Conservation (phyloP, 75 land plant genomes). For the Selaginella tamariscina region DNA sequence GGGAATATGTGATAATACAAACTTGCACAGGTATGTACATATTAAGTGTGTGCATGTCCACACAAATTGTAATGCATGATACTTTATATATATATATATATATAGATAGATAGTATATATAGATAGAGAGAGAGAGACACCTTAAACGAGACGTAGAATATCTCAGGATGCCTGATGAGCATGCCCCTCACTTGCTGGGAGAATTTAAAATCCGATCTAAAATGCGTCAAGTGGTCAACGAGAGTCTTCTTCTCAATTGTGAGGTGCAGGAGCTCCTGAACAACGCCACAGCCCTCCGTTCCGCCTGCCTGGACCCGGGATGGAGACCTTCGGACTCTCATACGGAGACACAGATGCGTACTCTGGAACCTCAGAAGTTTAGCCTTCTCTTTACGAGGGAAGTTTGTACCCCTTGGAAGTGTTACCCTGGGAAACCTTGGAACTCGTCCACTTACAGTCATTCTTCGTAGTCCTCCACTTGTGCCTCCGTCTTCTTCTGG, state of each 20-base stretch:
- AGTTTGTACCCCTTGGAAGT: slow-evolving; percentile 61
- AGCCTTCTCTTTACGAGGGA: slow-evolving; percentile 65
- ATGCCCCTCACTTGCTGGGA: slow-evolving; percentile 73
- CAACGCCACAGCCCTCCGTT: slow-evolving; percentile 65
- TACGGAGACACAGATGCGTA: slow-evolving; percentile 12
- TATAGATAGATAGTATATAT: too few species aligned
- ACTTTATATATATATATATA: too few species aligned
- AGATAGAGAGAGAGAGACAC: too few species aligned
- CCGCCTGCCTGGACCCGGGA: slow-evolving; percentile 49
- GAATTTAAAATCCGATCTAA: slow-evolving; percentile 74
- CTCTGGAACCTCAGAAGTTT: slow-evolving; percentile 47
- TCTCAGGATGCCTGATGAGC: slow-evolving; percentile 92
- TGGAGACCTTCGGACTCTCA: slow-evolving; percentile 4
- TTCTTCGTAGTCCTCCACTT: slow-evolving; percentile 40
- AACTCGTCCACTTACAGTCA: slow-evolving; percentile 42
- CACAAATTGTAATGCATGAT: too few species aligned
- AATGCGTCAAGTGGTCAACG: slow-evolving; percentile 88
- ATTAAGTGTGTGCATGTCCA: too few species aligned
- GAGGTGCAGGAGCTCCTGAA: slow-evolving; percentile 82
- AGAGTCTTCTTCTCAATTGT: slow-evolving; percentile 81
- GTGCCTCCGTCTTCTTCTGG: slow-evolving; percentile 32
- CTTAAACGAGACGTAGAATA: slow-evolving; percentile 90
- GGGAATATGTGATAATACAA: too few species aligned
- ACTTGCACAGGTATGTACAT: too few species aligned
- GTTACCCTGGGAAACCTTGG: slow-evolving; percentile 52